phyloP scores from a whole-genome alignment of 148 eudicot species.

The Dianthus caryophyllus region DNA sequence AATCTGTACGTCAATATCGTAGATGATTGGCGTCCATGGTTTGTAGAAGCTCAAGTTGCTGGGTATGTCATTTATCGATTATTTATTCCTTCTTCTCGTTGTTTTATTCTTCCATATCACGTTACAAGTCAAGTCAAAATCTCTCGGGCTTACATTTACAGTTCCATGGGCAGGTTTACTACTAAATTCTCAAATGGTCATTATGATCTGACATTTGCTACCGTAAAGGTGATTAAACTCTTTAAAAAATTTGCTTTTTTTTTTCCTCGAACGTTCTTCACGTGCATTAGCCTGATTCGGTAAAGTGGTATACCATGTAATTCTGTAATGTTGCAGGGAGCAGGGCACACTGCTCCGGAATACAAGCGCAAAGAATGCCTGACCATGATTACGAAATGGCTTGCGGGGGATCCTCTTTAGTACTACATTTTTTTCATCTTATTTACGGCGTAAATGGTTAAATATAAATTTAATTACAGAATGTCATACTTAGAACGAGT shows the following conservation, averaged over 20 bases:
- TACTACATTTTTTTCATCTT: background rate
- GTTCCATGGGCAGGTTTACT: background rate
- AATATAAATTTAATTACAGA: too few relatives aligned
- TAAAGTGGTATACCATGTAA: background rate
- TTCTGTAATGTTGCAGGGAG: constrained; percentile 33
- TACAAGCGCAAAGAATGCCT: constrained; percentile 41
- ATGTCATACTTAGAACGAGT: too few relatives aligned
- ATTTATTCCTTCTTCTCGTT: background rate
- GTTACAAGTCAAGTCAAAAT: background rate
- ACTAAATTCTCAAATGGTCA: background rate
- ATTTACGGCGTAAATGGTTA: too few relatives aligned
- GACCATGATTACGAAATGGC: constrained; percentile 43
- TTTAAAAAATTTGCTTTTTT: background rate
- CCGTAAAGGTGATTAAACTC: background rate
- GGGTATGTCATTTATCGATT: constrained; percentile 4
- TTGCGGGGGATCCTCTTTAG: constrained; percentile 28
- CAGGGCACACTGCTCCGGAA: constrained; percentile 54
- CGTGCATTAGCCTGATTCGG: background rate
- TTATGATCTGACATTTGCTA: background rate
- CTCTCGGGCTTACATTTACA: background rate
- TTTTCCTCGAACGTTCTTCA: background rate
- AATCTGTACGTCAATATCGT: constrained; percentile 12
- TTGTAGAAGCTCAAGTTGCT: constrained; percentile 31
- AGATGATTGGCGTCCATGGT: constrained; percentile 35
- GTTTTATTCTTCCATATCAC: background rate